Conservation (phyloP, 805 yeast species). For the Barnettozyma pratensis region DNA sequence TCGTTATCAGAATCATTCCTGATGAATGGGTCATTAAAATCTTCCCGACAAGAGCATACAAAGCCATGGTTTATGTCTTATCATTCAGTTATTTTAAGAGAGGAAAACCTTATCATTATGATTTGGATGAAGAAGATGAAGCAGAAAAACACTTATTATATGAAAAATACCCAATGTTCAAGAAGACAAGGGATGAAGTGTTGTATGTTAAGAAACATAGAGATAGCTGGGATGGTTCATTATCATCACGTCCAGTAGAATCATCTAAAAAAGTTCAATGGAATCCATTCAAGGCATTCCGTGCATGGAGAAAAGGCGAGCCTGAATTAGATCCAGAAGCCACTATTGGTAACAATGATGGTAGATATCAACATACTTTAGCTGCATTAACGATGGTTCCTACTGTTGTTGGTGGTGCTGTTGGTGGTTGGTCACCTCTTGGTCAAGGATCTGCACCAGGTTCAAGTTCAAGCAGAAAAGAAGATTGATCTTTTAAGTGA, state of each 20-base stretch:
- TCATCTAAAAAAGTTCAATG: slow-evolving; percentile 5
- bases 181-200: slow-evolving; percentile 28
- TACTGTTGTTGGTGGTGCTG: slow-evolving; percentile 51
- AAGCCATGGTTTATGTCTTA: slow-evolving; percentile 11
- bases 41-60: slow-evolving; percentile 52
- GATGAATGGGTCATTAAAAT: slow-evolving; percentile 63
- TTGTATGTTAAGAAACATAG: slow-evolving; percentile 16
- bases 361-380: slow-evolving; percentile 23
- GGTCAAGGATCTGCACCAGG: background rate
- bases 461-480: background rate
- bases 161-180: slow-evolving; percentile 29
- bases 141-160: slow-evolving; percentile 18
- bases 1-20: slow-evolving; percentile 72
- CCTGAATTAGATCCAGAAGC: slow-evolving; percentile 14
- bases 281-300: slow-evolving; percentile 24
- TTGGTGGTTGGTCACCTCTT: slow-evolving; percentile 44
- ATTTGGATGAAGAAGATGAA: slow-evolving; percentile 9
- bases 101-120: slow-evolving; percentile 1
- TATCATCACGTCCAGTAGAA: background rate
- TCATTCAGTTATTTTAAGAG: slow-evolving; percentile 18
- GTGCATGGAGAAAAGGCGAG: slow-evolving; percentile 21
- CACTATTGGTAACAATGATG: slow-evolving; percentile 5
- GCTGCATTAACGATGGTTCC: slow-evolving; percentile 49
- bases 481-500: background rate
- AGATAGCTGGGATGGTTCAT: slow-evolving; percentile 13